Conservation (phyloP, 75 land plant genomes). For the Picea sitchensis region DNA sequence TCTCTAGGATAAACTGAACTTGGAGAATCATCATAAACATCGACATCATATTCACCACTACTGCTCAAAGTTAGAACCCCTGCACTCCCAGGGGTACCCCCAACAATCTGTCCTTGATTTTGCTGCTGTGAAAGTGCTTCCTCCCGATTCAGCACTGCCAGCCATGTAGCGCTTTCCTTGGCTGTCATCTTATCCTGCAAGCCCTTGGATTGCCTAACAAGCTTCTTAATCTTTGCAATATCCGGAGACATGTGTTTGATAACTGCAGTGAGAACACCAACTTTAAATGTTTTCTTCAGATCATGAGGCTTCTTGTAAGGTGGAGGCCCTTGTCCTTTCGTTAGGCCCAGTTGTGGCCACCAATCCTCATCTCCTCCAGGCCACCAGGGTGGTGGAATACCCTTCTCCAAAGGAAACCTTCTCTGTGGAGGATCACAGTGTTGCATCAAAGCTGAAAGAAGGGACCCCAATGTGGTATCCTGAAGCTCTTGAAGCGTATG, state of each 20-base stretch:
- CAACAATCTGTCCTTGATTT: conserved; percentile 6
- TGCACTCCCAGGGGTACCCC: conserved; percentile 12
- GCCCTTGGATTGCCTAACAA: conserved; percentile 45
- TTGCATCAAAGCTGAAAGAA: conserved; percentile 47
- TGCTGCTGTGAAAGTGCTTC: conserved; percentile 32
- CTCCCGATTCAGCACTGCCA: conserved; percentile 37
- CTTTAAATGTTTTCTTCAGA: conserved; percentile 47
- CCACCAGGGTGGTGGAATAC: conserved; percentile 52
- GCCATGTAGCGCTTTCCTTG: conserved; percentile 49
- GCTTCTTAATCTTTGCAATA: conserved; percentile 35
- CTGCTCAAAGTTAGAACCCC: conserved; percentile 4
- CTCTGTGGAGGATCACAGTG: conserved; percentile 56
- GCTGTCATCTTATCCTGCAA: conserved; percentile 60
- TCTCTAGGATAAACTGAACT: conserved; percentile 13
- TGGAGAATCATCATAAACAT: conserved; percentile 29
- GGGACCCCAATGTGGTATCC: conserved; percentile 43
- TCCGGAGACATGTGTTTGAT: conserved; percentile 57
- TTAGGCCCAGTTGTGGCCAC: conserved; percentile 45
- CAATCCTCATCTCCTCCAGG: conserved; percentile 46
- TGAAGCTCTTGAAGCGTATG: conserved; percentile 48
- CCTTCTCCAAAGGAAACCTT: conserved; percentile 42
- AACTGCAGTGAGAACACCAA: conserved; percentile 42
- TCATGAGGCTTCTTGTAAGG: conserved; percentile 59
- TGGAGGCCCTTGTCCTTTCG: conserved; percentile 47
- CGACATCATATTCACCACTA: conserved; percentile 38